Evolutionary conservation across 257 asterid genomes (phyloP).

Genomic region (Solanum tacnaense): DNA sequence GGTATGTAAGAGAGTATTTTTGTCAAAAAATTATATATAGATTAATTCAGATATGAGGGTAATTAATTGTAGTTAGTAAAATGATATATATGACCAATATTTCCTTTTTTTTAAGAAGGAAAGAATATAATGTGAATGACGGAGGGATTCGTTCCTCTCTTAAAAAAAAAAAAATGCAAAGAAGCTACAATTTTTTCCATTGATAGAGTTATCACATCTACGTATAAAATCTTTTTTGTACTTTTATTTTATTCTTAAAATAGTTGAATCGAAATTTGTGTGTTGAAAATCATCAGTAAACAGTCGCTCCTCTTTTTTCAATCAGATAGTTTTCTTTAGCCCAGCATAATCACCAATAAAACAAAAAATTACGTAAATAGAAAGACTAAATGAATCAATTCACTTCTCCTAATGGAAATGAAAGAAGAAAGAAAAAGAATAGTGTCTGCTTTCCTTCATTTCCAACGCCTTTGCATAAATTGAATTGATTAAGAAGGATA

Average conservation of each 20-base stretch:
- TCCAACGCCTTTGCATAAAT: background rate
- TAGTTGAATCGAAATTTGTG: no score
- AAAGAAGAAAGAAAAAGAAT: background rate
- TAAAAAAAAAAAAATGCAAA: no score
- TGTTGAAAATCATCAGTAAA: no score
- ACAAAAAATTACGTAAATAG: rapidly evolving
- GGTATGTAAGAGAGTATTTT: background rate
- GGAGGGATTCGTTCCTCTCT: background rate
- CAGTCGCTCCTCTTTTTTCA: rapidly evolving
- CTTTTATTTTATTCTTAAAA: no score
- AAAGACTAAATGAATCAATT: no score
- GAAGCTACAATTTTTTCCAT: no score
- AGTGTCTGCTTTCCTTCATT: no score
- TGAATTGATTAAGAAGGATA: background rate
- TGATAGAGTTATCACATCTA: no score
- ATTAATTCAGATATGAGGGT: background rate
- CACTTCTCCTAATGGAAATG: background rate
- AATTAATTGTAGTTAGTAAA: background rate
- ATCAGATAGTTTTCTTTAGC: no score
- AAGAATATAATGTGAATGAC: no score
- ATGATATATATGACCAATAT: background rate
- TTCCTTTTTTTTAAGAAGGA: background rate
- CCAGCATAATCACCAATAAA: no score
- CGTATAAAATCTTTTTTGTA: rapidly evolving
- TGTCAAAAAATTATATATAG: background rate